Base-by-base conservation (phyloP, 345 rosid species). In the Raphanus sativus region DNA sequence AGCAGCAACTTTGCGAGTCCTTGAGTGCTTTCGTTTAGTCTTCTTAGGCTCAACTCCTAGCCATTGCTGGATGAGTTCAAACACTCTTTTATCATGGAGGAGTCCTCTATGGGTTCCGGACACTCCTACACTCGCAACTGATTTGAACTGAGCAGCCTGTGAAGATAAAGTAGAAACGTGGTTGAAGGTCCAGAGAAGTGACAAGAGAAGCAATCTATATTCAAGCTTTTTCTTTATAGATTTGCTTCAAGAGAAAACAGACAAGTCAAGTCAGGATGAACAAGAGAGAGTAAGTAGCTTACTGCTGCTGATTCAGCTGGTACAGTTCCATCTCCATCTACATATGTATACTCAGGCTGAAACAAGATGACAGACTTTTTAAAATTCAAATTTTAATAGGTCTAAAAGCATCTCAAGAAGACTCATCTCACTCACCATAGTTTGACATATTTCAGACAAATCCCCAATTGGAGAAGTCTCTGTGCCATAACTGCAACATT, bases 311-410 rank as follows among this genome's bases (percentile, higher is more conserved):
- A 90, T 80, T 93, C 98, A 24, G 91, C 75, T 12, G 97, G 98
- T 66, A 93, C 98, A 3, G 98, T 93, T 78, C 97, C 98, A 84
- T 93, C 97, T 75, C 98, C 98, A 79, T 93, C 97, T 21, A 89
- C 95, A 32, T 79, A 93, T 25, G 90, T 83, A 69, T 93, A 91
- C 72, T 85, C 80, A 33, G 97, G 97, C 97, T 93, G 87, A 12
- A 65, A 82, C 73, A 61, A 67, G 67, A 60, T 2, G n/a, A 70
- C 4, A 79, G 25, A 21, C 10, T 66, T 60, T 62, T 59, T 12
- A 2, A 3, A n/a, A 55, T 21, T 21, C 30, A 28, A 28, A 28
- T 24, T 28, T 42, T 13, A n/a, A n/a, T n/a, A n/a, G n/a, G n/a
- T n/a, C n/a, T 13, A 3, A 40, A 77, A 65, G 21, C 4, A 15